phyloP scores from a whole-genome alignment of 176 grass and related monocot species.

The Urochloa ruziziensis region DNA sequence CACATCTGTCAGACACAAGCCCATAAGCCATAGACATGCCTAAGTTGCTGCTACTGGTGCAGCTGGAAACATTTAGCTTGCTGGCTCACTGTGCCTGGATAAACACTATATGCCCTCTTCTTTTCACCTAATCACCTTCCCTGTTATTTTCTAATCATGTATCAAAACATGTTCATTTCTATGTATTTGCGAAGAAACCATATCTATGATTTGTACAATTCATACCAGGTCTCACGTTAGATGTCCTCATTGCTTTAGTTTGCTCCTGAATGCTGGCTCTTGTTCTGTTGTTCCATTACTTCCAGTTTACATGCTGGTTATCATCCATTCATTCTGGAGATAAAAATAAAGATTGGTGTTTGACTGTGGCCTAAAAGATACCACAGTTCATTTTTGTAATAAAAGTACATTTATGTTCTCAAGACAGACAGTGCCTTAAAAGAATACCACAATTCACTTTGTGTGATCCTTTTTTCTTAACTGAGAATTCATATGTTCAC shows the following conservation, averaged over 20 bases:
- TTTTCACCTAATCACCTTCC: background rate
- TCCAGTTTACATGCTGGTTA: background rate
- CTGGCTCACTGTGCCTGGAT: background rate
- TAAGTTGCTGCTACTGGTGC: background rate
- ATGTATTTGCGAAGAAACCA: too few species aligned
- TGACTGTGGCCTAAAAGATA: background rate
- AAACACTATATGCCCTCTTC: background rate
- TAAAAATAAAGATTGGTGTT: background rate
- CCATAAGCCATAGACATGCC: background rate
- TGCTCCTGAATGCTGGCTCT: background rate
- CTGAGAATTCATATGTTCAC: background rate
- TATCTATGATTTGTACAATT: background rate
- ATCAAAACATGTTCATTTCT: background rate
- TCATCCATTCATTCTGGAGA: background rate
- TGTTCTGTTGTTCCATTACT: background rate
- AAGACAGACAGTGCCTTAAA: too few species aligned
- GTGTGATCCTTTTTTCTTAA: background rate
- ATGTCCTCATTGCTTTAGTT: background rate
- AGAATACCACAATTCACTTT: too few species aligned
- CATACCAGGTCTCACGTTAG: background rate
- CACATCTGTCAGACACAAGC: background rate
- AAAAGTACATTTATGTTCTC: background rate
- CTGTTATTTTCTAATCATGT: background rate
- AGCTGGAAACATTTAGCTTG: background rate
- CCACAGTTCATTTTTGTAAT: background rate